Conservation (phyloP, 768 basidiomycete genomes). For the Roridomyces roridus region DNA sequence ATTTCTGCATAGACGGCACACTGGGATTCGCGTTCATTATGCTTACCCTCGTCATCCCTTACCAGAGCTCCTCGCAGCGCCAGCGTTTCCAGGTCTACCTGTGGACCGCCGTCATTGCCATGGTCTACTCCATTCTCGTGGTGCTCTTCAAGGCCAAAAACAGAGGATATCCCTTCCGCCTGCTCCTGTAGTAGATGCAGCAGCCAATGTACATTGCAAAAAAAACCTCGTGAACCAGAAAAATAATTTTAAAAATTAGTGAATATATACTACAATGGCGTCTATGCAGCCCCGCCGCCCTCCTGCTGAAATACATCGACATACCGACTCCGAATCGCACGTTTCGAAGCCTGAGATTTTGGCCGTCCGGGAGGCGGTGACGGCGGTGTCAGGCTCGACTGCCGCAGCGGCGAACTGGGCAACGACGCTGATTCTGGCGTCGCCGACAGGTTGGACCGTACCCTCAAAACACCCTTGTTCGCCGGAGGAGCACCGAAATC, state of each 20-base stretch:
- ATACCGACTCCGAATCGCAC: slow-evolving; percentile 81
- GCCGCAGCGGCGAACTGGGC: slow-evolving; percentile 54
- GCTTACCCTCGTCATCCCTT: slow-evolving; percentile 82
- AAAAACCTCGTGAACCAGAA: not conserved
- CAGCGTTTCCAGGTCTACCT: slow-evolving; percentile 91
- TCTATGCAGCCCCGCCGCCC: slow-evolving; percentile 29
- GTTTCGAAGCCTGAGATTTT: slow-evolving; percentile 71
- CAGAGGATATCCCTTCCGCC: slow-evolving; percentile 83
- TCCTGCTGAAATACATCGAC: slow-evolving; percentile 88
- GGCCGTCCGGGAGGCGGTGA: slow-evolving; percentile 59
- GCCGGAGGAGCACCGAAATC: slow-evolving; percentile 62
- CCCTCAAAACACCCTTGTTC: slow-evolving; percentile 56
- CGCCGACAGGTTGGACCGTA: slow-evolving; percentile 71
- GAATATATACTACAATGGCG: slow-evolving; percentile 3
- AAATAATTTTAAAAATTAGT: slow-evolving; percentile 11
- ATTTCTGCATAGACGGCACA: slow-evolving; percentile 72
- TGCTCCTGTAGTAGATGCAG: slow-evolving; percentile 57
- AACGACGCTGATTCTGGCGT: slow-evolving; percentile 46
- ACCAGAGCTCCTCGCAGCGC: slow-evolving; percentile 69
- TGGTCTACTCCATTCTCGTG: slow-evolving; percentile 87
- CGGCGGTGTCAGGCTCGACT: slow-evolving; percentile 38
- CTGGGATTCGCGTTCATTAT: slow-evolving; percentile 81
- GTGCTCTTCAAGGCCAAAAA: slow-evolving; percentile 93
- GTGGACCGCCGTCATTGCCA: slow-evolving; percentile 81
- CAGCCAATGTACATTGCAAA: not conserved